Evolutionary conservation across 1,284 basidiomycete genomes (phyloP), one percentile per base, ranked within the genome.

Genomic region (Porphyrellus sp.): DNA sequence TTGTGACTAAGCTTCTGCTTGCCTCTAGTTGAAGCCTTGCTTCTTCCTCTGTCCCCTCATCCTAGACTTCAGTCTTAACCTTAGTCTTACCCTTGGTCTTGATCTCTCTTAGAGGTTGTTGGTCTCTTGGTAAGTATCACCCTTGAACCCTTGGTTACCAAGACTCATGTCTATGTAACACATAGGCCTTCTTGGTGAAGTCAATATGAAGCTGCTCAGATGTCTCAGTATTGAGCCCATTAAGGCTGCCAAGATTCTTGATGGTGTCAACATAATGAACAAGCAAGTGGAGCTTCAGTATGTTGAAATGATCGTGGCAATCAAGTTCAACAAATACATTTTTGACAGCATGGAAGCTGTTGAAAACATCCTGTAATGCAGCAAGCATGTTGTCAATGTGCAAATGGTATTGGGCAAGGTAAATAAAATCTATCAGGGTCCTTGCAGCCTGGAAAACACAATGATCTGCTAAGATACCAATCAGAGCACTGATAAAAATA

Each of bases 241-340:
- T 41, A 0, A 49, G 40, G 8, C 31, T 54, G 0, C 54, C 54
- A 0, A 53, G 25, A 0, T 1, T 9, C 4, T 23, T 13, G 23
- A 63, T 63, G 3, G 24, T 23, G 0, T 51, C 24, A 1, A 40
- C 16, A 16, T 63, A 63, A 15, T 63, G 57, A 0, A 15, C 0
- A 0, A 69, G 37, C 1, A 40, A 51, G 40, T 68, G 62, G 4
- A 69, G 18, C 18, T 46, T 69, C 1, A 60, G 59, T 6, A 69
- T 59, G 43, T 54, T 54, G 37, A 54, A 54, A 6, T 54, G 39
- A 0, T 30, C 5, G 8, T 16, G 21, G 20, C 33, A 52, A 8
- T 5, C 38, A 0, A 46, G 43, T 1, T 31, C 11, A 1, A 54
- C 12, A 9, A 54, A 54, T 2, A 54, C 8, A 0, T 46, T 27